Conservation (phyloP, 2,329 filamentous ascomycete species). For the Talaromyces sp. region DNA sequence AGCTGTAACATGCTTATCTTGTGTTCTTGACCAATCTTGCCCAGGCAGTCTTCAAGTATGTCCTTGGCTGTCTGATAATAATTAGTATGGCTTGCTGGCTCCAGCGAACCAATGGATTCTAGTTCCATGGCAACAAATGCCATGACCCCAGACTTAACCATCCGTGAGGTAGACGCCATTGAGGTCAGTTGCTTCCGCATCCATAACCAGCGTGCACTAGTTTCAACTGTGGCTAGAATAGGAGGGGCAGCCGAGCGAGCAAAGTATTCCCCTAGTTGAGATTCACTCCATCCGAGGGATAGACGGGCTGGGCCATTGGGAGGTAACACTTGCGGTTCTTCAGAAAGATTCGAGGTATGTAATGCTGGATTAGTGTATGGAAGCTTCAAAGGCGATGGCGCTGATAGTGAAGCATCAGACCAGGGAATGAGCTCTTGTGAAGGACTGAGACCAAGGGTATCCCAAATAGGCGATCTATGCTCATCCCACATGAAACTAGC, state of each 20-base stretch:
- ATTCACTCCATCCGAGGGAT: no score
- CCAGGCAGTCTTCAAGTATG: conserved; percentile 4
- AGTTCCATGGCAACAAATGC: conserved; percentile 14
- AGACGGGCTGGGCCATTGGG: no score
- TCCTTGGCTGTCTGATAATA: conserved; percentile 12
- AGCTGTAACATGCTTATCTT: conserved; percentile 4
- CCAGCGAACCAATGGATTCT: conserved; percentile 7
- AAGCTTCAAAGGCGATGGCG: background rate
- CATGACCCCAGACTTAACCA: conserved; percentile 15
- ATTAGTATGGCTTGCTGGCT: conserved; percentile 10
- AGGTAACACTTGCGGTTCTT: no score
- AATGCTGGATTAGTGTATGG: no score
- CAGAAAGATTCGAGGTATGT: no score
- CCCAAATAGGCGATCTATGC: conserved; percentile 9
- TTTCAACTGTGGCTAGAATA: conserved; percentile 13
- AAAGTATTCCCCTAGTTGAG: conserved; percentile 10
- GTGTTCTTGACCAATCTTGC: background rate
- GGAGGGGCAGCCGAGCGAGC: conserved; percentile 12
- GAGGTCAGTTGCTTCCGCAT: conserved; percentile 13
- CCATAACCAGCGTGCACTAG: conserved; percentile 13
- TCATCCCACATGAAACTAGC: conserved; percentile 18
- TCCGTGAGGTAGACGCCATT: conserved; percentile 11
- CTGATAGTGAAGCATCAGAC: conserved; percentile 5
- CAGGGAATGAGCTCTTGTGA: conserved; percentile 10
- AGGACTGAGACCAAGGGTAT: conserved; percentile 7